A percentile compares a stretch with the other conserved stretches of the same genome.
Evolutionary conservation across 140 eudicot genomes (phyloP).

Genomic region (Oenanthe javanica): DNA sequence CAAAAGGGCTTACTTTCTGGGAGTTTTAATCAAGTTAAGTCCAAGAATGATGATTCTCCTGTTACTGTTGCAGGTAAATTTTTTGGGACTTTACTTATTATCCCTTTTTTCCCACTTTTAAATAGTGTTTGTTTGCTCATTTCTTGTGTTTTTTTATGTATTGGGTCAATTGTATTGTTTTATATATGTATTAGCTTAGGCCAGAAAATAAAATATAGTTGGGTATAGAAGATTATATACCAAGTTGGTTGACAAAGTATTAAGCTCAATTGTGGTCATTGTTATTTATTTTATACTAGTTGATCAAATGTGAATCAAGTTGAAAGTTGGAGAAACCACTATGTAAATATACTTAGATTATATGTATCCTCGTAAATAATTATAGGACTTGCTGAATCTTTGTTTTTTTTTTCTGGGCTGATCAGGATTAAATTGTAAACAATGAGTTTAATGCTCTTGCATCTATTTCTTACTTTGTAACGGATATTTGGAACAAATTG

Average conservation of each 20-base stretch:
- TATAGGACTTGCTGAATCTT: too few species aligned
- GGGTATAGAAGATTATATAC: neutral
- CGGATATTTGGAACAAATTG: neutral
- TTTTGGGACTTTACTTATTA: neutral
- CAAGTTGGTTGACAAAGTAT: neutral
- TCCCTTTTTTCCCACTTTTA: too few species aligned
- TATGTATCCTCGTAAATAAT: too few species aligned
- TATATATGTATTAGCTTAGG: neutral
- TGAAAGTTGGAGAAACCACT: neutral
- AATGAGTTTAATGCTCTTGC: neutral
- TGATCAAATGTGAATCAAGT: neutral
- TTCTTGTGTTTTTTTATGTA: neutral
- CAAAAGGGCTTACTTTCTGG: conserved; percentile 55
- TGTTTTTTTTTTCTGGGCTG: neutral
- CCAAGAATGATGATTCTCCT: conserved; percentile 85
- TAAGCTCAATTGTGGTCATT: neutral
- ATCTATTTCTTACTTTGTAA: neutral
- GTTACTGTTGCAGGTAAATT: conserved; percentile 77
- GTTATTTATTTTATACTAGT: neutral
- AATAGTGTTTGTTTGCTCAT: neutral
- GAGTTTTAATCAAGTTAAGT: conserved; percentile 42
- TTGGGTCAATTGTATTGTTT: neutral
- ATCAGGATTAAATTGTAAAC: neutral
- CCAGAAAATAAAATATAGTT: neutral
- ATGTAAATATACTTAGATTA: neutral